These are phyloP conservation scores for Russula emetica DNA, from an alignment of 768 basidiomycete species.

Conservation along the genomic window DNA sequence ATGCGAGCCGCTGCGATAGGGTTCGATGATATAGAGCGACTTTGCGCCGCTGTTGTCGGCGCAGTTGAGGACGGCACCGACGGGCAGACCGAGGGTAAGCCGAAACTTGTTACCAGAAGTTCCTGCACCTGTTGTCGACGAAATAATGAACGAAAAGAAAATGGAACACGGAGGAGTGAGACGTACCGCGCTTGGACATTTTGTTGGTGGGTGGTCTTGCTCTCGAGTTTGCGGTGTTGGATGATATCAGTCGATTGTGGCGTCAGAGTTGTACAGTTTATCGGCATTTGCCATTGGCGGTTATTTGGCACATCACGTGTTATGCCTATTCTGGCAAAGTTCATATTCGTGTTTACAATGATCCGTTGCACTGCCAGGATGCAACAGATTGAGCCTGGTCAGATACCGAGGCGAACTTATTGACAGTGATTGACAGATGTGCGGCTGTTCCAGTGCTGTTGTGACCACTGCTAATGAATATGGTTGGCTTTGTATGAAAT, in stretches of 20 bases:
- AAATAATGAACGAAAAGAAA: conserved; percentile 1
- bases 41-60: conserved; percentile 99
- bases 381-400: neutral
- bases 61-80: conserved; percentile 93
- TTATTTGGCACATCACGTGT: neutral
- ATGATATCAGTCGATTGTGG: conserved; percentile 15
- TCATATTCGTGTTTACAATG: neutral
- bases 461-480: neutral
- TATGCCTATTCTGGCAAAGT: neutral
- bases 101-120: conserved; percentile 95
- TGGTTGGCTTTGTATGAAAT: neutral
- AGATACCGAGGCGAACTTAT: neutral
- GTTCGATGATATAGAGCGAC: conserved; percentile 91
- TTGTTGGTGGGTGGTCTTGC: conserved; percentile 28
- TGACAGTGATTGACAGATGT: neutral
- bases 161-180: neutral
- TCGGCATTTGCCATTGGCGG: conserved; percentile 19
- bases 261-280: conserved; percentile 34
- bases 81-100: conserved; percentile 89
- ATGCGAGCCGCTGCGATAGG: conserved; percentile 92
- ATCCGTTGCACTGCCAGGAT: neutral
- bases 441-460: neutral
- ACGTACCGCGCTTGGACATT: conserved; percentile 39
- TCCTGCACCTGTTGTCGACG: conserved; percentile 42
- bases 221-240: neutral